Conservation (phyloP, 164 flowering plant species). For the Kalanchoe fedtschenkoi region DNA sequence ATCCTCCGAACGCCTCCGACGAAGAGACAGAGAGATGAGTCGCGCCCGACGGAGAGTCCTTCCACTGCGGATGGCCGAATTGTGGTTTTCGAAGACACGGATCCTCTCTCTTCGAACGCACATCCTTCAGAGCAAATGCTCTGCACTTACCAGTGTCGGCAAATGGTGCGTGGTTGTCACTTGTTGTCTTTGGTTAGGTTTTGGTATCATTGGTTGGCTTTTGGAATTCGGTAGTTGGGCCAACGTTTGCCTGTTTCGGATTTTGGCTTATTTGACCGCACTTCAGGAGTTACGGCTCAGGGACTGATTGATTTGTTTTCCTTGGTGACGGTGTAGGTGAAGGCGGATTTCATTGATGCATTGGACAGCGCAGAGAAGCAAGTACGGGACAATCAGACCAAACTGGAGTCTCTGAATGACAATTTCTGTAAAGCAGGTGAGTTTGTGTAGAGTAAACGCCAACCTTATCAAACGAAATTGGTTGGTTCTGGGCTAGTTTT, state of each 20-base stretch:
- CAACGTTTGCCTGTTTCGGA: not conserved
- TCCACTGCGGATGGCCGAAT: too few relatives aligned
- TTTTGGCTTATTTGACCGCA: too few relatives aligned
- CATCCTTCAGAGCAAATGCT: slow-evolving; percentile 42
- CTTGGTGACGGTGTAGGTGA: slow-evolving; percentile 36
- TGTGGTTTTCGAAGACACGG: slow-evolving; percentile 47
- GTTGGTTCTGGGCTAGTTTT: not conserved
- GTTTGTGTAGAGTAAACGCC: slow-evolving; percentile 5
- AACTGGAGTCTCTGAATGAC: slow-evolving; percentile 35
- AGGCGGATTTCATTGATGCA: slow-evolving; percentile 72
- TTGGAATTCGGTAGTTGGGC: not conserved
- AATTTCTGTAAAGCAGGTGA: slow-evolving; percentile 52
- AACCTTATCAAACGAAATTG: too few relatives aligned
- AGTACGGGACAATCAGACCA: slow-evolving; percentile 42
- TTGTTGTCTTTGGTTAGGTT: too few relatives aligned
- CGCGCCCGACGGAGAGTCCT: too few relatives aligned
- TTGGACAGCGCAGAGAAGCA: slow-evolving; percentile 66
- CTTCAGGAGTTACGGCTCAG: too few relatives aligned
- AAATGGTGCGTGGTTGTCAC: slow-evolving; percentile 36
- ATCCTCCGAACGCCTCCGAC: too few relatives aligned
- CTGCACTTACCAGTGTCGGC: slow-evolving; percentile 87
- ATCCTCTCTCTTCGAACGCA: too few relatives aligned
- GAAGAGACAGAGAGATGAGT: too few relatives aligned
- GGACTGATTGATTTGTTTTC: not conserved
- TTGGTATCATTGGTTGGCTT: not conserved